Evolutionary conservation across 257 asterid species (phyloP).

Genomic region (Mentha longifolia): DNA sequence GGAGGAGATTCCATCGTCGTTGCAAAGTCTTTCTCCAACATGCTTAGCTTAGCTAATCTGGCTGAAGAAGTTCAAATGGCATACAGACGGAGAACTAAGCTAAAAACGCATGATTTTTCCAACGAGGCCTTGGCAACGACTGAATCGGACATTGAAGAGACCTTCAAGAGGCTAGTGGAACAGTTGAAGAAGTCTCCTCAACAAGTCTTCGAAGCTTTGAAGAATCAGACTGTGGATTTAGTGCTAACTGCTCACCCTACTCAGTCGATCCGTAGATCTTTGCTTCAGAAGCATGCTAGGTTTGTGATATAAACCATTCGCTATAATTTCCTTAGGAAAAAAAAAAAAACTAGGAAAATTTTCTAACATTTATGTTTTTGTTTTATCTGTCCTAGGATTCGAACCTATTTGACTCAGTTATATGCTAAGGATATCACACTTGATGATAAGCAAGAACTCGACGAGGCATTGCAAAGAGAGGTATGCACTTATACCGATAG

Average conservation of each 20-base stretch:
- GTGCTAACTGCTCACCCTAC: constrained; percentile 91
- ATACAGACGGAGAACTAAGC: constrained; percentile 72
- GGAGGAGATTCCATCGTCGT: constrained; percentile 89
- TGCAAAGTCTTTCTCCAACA: constrained; percentile 84
- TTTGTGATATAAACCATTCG: constrained; percentile 32
- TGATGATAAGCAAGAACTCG: constrained; percentile 88
- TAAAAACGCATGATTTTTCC: constrained; percentile 67
- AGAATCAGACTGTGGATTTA: constrained; percentile 86
- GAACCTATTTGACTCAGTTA: constrained; percentile 71
- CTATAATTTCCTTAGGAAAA: too few species aligned
- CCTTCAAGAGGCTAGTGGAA: constrained; percentile 73
- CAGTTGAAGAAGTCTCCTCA: constrained; percentile 71
- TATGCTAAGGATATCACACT: constrained; percentile 80
- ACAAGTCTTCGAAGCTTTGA: constrained; percentile 83
- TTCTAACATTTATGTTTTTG: not conserved
- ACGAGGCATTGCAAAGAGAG: constrained; percentile 89
- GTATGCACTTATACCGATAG: constrained; percentile 36
- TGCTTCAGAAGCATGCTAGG: constrained; percentile 95
- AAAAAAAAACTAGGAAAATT: not conserved
- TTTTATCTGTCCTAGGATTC: constrained; percentile 51
- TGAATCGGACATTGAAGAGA: constrained; percentile 90
- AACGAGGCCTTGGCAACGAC: constrained; percentile 86
- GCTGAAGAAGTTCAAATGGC: constrained; percentile 98
- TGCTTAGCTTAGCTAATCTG: constrained; percentile 83
- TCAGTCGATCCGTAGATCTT: constrained; percentile 87